Conservation (phyloP, 1,284 basidiomycete species). For the Fomes fomentarius region DNA sequence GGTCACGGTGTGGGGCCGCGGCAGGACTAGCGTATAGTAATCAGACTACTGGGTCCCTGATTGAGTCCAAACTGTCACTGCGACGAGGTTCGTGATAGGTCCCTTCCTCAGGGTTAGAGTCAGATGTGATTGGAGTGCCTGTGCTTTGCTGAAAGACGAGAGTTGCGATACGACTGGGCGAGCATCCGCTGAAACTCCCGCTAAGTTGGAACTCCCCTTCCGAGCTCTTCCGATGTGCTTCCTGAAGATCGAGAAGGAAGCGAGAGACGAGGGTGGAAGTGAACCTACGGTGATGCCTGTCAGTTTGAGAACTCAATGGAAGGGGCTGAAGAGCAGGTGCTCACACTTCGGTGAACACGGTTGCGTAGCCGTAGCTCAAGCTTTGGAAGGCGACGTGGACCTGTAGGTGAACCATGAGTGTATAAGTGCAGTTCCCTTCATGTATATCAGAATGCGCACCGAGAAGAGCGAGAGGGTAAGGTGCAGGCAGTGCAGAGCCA, state of each 20-base stretch:
- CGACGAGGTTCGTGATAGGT: too few relatives aligned
- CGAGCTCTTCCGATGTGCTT: neutral
- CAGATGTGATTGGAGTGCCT: too few relatives aligned
- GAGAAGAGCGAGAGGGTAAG: neutral
- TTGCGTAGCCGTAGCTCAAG: constrained; percentile 1
- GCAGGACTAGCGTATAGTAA: too few relatives aligned
- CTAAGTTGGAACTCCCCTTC: neutral
- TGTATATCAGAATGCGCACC: too few relatives aligned
- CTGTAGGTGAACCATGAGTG: neutral
- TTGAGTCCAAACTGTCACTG: too few relatives aligned
- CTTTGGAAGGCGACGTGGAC: constrained; percentile 1
- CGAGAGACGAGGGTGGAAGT: neutral
- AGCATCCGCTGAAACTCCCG: too few relatives aligned
- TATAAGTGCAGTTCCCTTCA: too few relatives aligned
- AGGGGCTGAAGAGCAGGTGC: neutral
- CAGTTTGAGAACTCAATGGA: too few relatives aligned
- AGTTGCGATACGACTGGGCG: neutral
- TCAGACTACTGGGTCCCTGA: too few relatives aligned
- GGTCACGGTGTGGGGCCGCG: too few relatives aligned
- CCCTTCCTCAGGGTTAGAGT: too few relatives aligned
- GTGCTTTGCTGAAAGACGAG: neutral
- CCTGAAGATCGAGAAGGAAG: neutral
- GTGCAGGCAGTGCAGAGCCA: too few relatives aligned
- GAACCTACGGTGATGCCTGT: neutral
- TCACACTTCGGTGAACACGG: neutral